These are phyloP conservation scores for Sporothrix schenckii DNA, from an alignment of 2,329 filamentous ascomycete genomes.

Conservation along the genomic window DNA sequence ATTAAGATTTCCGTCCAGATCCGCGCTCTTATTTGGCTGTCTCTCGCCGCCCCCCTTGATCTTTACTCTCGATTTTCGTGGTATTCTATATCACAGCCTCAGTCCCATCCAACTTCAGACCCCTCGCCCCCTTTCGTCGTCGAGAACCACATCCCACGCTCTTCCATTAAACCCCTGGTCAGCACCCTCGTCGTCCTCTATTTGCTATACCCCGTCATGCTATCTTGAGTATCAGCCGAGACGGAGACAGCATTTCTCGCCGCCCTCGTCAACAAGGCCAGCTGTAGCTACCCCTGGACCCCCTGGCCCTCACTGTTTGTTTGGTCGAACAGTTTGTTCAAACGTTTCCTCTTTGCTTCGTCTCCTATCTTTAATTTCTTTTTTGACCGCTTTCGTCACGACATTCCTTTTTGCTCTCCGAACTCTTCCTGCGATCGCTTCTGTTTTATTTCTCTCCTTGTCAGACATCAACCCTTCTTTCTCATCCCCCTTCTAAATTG, in stretches of 20 bases:
- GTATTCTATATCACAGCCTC: constrained; percentile 21
- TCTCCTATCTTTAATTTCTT: constrained; percentile 18
- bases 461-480: not conserved
- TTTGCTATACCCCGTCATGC: constrained; percentile 13
- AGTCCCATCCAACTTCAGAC: constrained; percentile 6
- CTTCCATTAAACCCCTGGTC: constrained; percentile 30
- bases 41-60: not conserved
- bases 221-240: constrained; percentile 27
- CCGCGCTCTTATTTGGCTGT: constrained; percentile 1
- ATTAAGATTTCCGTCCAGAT: constrained; percentile 29
- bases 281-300: not conserved
- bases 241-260: constrained; percentile 25
- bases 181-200: constrained; percentile 5
- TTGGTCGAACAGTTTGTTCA: constrained; percentile 2
- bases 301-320: not conserved
- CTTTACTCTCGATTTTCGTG: constrained; percentile 23
- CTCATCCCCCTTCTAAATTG: not conserved
- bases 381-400: constrained; percentile 10
- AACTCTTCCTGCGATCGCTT: constrained; percentile 15
- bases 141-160: constrained; percentile 18
- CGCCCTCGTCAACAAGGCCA: constrained; percentile 1
- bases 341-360: constrained; percentile 18
- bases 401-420: constrained; percentile 9
- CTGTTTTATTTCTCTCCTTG: constrained; percentile 9
- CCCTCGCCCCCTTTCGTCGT: constrained; percentile 4